Evolutionary conservation across 2,329 filamentous ascomycete genomes (phyloP).

Genomic region (Penicillium glabrum): DNA sequence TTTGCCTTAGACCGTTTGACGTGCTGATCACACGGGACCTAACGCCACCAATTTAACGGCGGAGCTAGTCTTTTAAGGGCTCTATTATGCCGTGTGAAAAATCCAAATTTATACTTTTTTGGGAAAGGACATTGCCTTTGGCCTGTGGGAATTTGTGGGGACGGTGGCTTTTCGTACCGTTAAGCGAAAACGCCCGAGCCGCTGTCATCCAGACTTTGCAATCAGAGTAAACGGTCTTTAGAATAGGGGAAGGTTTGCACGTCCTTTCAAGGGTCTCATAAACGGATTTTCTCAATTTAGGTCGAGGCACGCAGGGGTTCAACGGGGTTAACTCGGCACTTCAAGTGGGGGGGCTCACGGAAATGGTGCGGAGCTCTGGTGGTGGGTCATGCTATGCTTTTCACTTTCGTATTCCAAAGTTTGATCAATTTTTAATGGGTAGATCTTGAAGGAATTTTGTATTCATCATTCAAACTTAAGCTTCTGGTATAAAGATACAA

Average conservation of each 20-base stretch:
- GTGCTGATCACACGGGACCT: constrained; percentile 12
- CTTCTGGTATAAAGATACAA: background rate
- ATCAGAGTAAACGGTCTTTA: background rate
- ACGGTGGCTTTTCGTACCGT: background rate
- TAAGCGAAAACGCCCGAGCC: background rate
- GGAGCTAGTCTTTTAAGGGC: background rate
- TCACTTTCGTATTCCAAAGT: background rate
- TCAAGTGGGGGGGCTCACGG: background rate
- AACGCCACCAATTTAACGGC: constrained; percentile 13
- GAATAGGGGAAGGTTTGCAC: background rate
- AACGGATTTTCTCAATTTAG: too few species aligned
- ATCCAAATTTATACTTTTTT: background rate
- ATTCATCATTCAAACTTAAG: background rate
- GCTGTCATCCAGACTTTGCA: background rate
- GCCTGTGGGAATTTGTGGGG: background rate
- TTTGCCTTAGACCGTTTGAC: constrained; percentile 1
- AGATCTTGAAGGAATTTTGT: too few species aligned
- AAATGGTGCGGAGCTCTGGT: background rate
- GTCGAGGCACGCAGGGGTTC: background rate
- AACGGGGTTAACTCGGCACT: background rate
- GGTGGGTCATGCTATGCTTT: background rate
- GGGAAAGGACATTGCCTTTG: background rate
- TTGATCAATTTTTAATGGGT: background rate
- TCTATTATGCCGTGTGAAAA: background rate
- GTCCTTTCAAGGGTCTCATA: too few species aligned